These are phyloP conservation scores for Umbilicus rupestris DNA, from an alignment of 164 flowering plant species.

Conservation along the genomic window DNA sequence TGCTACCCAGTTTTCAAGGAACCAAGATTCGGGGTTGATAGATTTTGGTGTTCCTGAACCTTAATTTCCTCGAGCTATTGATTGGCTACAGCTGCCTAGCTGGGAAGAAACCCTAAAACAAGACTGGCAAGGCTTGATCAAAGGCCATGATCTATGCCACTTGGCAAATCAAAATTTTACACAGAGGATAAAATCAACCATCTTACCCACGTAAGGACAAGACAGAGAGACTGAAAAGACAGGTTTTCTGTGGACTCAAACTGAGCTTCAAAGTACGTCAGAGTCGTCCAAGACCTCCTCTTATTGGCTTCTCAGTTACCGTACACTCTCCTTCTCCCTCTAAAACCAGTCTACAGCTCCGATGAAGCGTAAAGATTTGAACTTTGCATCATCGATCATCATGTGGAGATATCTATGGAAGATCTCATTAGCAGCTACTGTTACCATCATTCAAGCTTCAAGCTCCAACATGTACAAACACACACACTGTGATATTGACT, in stretches of 20 bases:
- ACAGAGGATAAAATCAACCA: not conserved
- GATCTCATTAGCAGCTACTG: not conserved
- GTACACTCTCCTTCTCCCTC: not conserved
- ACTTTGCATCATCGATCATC: not conserved
- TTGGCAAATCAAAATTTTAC: not conserved
- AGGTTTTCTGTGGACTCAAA: not conserved
- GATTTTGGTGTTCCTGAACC: not conserved
- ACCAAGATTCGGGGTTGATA: slow-evolving; percentile 1
- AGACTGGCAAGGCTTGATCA: not conserved
- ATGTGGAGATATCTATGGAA: not conserved
- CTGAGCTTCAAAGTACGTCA: not conserved
- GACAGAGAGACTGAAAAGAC: not conserved
- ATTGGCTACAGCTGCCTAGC: too few relatives aligned
- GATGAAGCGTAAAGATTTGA: slow-evolving; percentile 7
- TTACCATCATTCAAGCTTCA: not conserved
- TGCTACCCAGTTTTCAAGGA: not conserved
- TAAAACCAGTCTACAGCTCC: not conserved
- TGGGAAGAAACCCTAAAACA: not conserved
- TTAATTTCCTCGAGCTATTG: slow-evolving; percentile 12
- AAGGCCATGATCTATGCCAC: slow-evolving; percentile 4
- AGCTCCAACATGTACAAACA: not conserved
- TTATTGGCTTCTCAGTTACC: not conserved
- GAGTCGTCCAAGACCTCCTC: slow-evolving; percentile 1
- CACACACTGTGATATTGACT: not conserved
- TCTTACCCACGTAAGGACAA: slow-evolving; percentile 5